Evolutionary conservation across 2,329 filamentous ascomycete species (phyloP).

Genomic region (Clarireedia sp.): DNA sequence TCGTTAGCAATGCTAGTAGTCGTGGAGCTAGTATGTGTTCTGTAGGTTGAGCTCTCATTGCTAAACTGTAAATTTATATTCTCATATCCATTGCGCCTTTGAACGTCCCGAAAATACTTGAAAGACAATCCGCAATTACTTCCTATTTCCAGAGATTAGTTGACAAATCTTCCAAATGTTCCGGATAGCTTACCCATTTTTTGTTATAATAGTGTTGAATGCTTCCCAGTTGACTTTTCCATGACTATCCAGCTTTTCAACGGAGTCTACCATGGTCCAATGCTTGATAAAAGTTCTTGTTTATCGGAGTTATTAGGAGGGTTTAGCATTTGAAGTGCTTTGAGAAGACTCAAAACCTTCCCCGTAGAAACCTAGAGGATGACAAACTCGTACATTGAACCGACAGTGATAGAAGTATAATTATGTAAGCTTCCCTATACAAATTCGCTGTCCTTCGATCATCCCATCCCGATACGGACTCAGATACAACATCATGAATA

Average conservation of each 20-base stretch:
- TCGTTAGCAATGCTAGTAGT: too few relatives aligned
- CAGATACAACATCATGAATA: background rate
- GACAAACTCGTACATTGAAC: background rate
- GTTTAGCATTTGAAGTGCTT: background rate
- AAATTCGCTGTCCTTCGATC: background rate
- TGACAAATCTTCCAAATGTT: background rate
- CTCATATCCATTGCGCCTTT: background rate
- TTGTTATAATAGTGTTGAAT: background rate
- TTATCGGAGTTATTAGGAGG: too few relatives aligned
- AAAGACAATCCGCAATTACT: background rate
- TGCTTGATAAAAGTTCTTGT: background rate
- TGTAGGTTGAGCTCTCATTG: too few relatives aligned
- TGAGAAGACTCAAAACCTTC: background rate
- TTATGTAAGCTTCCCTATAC: background rate
- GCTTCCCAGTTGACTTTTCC: background rate
- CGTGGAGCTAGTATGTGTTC: too few relatives aligned
- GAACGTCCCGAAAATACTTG: background rate
- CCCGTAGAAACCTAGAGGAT: background rate
- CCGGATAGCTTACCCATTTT: background rate
- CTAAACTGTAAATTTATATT: background rate
- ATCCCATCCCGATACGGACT: background rate
- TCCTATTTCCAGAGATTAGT: background rate
- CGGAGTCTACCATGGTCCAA: background rate
- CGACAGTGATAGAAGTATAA: background rate
- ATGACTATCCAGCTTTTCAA: background rate